phyloP scores from a whole-genome alignment of 768 basidiomycete genomes.

The Leccinum sublutescens region DNA sequence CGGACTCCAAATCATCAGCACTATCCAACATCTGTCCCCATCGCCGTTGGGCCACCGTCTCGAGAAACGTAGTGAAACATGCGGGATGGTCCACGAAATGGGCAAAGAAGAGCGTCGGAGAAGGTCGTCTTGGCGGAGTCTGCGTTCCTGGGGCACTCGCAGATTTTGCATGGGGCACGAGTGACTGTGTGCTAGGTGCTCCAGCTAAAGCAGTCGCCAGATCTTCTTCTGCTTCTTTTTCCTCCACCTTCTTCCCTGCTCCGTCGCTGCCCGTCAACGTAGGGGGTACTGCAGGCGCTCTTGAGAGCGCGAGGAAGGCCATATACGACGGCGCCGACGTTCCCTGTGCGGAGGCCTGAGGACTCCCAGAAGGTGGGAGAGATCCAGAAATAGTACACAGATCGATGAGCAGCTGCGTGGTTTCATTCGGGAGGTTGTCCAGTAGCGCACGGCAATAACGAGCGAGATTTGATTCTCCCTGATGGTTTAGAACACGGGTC shows the following conservation, averaged over 20 bases:
- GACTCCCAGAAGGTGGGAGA: conserved; percentile 35
- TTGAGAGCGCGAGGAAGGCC: conserved; percentile 74
- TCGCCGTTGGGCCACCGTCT: conserved; percentile 73
- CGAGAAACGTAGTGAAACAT: conserved; percentile 84
- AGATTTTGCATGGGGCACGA: conserved; percentile 6
- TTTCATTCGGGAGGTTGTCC: conserved; percentile 77
- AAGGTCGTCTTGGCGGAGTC: conserved; percentile 55
- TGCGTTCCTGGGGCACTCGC: conserved; percentile 15
- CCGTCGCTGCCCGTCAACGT: conserved; percentile 37
- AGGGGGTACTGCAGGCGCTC: conserved; percentile 44
- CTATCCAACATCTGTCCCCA: conserved; percentile 75
- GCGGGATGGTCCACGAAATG: conserved; percentile 90
- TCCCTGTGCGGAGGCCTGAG: conserved; percentile 22
- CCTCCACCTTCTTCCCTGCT: conserved; percentile 19
- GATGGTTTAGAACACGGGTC: neutral
- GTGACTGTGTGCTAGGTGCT: conserved; percentile 27
- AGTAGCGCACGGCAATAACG: conserved; percentile 88
- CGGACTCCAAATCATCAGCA: conserved; percentile 8
- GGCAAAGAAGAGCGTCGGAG: conserved; percentile 85
- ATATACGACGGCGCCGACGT: conserved; percentile 61
- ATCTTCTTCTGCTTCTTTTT: conserved; percentile 17
- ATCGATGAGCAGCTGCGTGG: conserved; percentile 89
- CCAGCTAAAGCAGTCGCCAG: conserved; percentile 17
- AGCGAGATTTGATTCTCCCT: conserved; percentile 86
- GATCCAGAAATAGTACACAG: conserved; percentile 72